phyloP scores from a whole-genome alignment of 352 stramenopile species.

The Aphanomyces stellatus region DNA sequence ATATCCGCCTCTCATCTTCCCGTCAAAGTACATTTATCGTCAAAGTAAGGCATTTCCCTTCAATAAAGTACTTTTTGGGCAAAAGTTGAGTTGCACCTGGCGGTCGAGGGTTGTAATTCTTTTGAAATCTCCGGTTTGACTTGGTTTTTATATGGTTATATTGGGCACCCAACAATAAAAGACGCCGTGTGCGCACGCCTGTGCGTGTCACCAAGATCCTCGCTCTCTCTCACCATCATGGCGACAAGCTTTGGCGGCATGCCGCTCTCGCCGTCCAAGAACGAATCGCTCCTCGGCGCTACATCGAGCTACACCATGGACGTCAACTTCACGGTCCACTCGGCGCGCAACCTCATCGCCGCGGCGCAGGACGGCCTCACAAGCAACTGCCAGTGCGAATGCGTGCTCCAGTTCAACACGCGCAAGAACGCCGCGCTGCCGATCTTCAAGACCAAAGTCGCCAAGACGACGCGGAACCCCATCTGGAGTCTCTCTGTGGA shows the following conservation, averaged over 20 bases:
- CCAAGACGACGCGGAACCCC: slow-evolving; percentile 18
- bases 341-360: slow-evolving; percentile 4
- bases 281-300: slow-evolving; percentile 2
- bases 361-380: slow-evolving; percentile 1
- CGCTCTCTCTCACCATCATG: no score
- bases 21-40: no score
- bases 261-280: slow-evolving; percentile 1
- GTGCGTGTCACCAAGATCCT: no score
- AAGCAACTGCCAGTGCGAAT: slow-evolving; percentile 16
- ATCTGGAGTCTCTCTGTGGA: slow-evolving; percentile 8
- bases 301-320: not conserved
- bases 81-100: no score
- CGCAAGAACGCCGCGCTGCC: not conserved
- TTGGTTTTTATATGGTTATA: no score
- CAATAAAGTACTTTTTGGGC: no score
- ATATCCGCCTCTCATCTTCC: no score
- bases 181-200: no score
- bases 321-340: not conserved
- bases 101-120: no score
- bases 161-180: no score
- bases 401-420: not conserved
- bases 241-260: slow-evolving; percentile 4
- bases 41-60: no score
- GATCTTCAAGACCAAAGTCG: not conserved
- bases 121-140: no score